These are phyloP conservation scores for Fomitopsis pulvina DNA, from an alignment of 768 basidiomycete genomes.

Conservation along the genomic window DNA sequence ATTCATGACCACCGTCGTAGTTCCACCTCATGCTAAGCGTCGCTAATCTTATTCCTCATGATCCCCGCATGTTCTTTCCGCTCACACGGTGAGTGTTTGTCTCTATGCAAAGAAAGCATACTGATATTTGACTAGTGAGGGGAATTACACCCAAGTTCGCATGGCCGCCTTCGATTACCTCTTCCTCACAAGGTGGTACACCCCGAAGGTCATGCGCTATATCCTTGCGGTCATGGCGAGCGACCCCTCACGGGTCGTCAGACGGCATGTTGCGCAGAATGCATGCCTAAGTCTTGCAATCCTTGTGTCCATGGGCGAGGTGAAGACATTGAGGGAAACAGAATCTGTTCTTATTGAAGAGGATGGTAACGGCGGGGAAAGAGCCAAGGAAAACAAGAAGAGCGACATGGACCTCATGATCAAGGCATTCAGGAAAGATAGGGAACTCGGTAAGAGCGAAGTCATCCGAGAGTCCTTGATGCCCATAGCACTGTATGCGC, in stretches of 20 bases:
- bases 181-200: conserved; percentile 84
- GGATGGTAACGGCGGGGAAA: conserved; percentile 68
- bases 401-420: conserved; percentile 81
- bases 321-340: conserved; percentile 72
- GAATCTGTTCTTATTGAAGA: conserved; percentile 83
- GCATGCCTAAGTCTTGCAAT: conserved; percentile 85
- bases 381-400: conserved; percentile 69
- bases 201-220: conserved; percentile 79
- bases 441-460: conserved; percentile 78
- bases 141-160: conserved; percentile 88
- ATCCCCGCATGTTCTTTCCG: conserved; percentile 74
- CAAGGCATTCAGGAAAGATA: conserved; percentile 82
- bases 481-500: conserved; percentile 69
- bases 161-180: conserved; percentile 92
- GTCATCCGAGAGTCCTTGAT: conserved; percentile 74
- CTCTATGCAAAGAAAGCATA: background rate
- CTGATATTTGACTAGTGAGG: conserved; percentile 52
- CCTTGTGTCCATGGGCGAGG: conserved; percentile 84
- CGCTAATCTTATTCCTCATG: conserved; percentile 72
- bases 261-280: conserved; percentile 81
- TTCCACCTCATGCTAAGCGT: conserved; percentile 75
- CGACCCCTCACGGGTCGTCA: conserved; percentile 77
- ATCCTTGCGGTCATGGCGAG: conserved; percentile 80
- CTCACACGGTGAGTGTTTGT: conserved; percentile 66
- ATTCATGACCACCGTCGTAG: conserved; percentile 31